A percentile compares a stretch with the other conserved stretches of the same genome.
Evolutionary conservation across 2,329 filamentous ascomycete species (phyloP).

Genomic region (Cercospora citrullina): DNA sequence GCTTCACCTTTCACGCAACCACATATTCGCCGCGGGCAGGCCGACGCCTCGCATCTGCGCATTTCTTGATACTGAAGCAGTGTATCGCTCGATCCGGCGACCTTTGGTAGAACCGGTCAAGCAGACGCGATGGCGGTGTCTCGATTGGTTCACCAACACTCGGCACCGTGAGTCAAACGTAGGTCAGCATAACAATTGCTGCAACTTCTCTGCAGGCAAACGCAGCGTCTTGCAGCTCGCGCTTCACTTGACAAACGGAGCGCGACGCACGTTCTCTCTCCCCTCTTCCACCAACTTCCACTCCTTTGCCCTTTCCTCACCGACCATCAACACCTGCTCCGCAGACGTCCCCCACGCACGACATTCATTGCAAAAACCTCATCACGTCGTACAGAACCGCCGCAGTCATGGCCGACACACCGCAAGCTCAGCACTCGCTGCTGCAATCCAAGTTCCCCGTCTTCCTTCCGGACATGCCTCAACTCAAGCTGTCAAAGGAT

Average conservation of each 20-base stretch:
- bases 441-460: constrained; percentile 29
- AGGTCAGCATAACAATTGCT: background rate
- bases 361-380: background rate
- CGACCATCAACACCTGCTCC: background rate
- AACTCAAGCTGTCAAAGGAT: constrained; percentile 19
- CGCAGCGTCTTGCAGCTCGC: background rate
- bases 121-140: background rate
- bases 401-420: constrained; percentile 7
- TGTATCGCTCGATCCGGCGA: background rate
- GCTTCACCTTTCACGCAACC: background rate
- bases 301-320: background rate
- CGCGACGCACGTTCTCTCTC: background rate
- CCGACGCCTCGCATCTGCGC: background rate
- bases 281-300: background rate
- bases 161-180: background rate
- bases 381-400: background rate
- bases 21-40: background rate
- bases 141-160: background rate
- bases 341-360: background rate
- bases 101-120: background rate
- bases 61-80: background rate
- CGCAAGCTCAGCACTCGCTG: constrained; percentile 10
- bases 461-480: constrained; percentile 27
- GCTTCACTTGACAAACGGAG: background rate
- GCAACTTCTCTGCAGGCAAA: background rate